phyloP scores from a whole-genome alignment of 2,329 filamentous ascomycete genomes.

The Furcasterigmium sp. region DNA sequence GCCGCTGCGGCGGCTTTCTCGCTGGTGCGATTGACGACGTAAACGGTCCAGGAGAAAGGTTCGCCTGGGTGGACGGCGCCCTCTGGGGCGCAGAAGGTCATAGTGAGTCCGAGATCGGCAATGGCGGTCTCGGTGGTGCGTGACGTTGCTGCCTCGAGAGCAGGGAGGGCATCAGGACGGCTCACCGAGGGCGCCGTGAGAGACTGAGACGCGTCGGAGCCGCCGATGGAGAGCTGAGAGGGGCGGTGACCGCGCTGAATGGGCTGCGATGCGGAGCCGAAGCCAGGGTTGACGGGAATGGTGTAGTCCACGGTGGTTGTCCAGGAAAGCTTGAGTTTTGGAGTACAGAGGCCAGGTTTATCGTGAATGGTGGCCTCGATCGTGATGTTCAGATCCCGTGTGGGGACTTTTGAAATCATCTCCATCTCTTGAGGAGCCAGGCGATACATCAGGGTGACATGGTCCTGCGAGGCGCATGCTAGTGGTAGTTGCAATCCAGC shows the following conservation, averaged over 20 bases:
- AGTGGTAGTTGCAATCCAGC: conserved; percentile 50
- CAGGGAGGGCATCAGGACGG: conserved; percentile 55
- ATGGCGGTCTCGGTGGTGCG: conserved; percentile 39
- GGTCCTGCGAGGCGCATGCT: conserved; percentile 64
- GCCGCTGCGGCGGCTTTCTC: conserved; percentile 23
- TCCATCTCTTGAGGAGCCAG: conserved; percentile 49
- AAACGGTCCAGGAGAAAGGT: conserved; percentile 66
- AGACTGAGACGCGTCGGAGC: conserved; percentile 46
- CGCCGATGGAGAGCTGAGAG: conserved; percentile 58
- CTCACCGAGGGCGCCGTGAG: conserved; percentile 51
- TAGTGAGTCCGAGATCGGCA: conserved; percentile 64
- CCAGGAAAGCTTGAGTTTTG: conserved; percentile 62
- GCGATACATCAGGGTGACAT: conserved; percentile 69
- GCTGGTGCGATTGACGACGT: conserved; percentile 67
- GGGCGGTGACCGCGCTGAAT: conserved; percentile 58
- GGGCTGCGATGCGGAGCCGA: conserved; percentile 50
- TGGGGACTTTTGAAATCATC: conserved; percentile 36
- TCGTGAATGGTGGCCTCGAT: conserved; percentile 56
- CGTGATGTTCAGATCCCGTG: conserved; percentile 51
- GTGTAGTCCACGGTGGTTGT: conserved; percentile 66
- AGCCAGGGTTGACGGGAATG: conserved; percentile 57
- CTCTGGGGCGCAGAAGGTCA: conserved; percentile 64
- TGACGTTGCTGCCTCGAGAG: conserved; percentile 47
- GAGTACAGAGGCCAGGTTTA: conserved; percentile 51
- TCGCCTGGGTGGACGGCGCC: conserved; percentile 55